Evolutionary conservation across 805 yeast genomes (phyloP).

Genomic region (Ogataea trehalophila): DNA sequence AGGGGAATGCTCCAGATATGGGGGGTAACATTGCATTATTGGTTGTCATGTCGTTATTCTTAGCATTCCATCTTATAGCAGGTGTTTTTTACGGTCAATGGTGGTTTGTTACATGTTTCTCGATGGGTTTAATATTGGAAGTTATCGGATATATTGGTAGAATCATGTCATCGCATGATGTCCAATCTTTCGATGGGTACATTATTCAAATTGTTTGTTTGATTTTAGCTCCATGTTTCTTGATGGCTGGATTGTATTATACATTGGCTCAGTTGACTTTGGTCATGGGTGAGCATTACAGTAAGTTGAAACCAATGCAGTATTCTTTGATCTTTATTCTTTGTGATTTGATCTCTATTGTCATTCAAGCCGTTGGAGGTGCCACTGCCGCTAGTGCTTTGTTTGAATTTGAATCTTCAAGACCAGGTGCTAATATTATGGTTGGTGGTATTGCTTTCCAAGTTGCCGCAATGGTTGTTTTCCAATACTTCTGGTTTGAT

Average conservation of each 20-base stretch:
- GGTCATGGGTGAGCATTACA: slow-evolving; percentile 51
- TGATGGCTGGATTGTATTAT: slow-evolving; percentile 80
- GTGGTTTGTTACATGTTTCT: slow-evolving; percentile 63
- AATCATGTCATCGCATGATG: slow-evolving; percentile 37
- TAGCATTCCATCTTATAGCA: slow-evolving; percentile 37
- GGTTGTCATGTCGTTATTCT: slow-evolving; percentile 46
- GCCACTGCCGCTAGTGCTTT: slow-evolving; percentile 56
- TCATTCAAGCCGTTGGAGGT: slow-evolving; percentile 75
- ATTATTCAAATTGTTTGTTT: slow-evolving; percentile 62
- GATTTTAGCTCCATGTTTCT: slow-evolving; percentile 77
- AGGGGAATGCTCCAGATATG: slow-evolving; percentile 44
- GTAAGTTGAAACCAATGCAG: slow-evolving; percentile 50
- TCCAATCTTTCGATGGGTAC: slow-evolving; percentile 36
- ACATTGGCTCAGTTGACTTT: slow-evolving; percentile 63
- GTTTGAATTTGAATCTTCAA: slow-evolving; percentile 25
- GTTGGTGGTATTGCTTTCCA: slow-evolving; percentile 77
- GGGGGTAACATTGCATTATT: slow-evolving; percentile 58
- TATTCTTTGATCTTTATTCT: slow-evolving; percentile 61
- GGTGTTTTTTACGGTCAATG: slow-evolving; percentile 48
- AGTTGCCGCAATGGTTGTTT: slow-evolving; percentile 62
- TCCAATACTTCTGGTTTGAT: slow-evolving; percentile 44
- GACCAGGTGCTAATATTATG: slow-evolving; percentile 60
- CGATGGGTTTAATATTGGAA: slow-evolving; percentile 57
- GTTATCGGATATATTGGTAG: slow-evolving; percentile 67
- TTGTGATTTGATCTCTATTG: slow-evolving; percentile 60